Evolutionary conservation across 1,139 yeast species (phyloP).

Genomic region (Suhomyces terraborum): DNA sequence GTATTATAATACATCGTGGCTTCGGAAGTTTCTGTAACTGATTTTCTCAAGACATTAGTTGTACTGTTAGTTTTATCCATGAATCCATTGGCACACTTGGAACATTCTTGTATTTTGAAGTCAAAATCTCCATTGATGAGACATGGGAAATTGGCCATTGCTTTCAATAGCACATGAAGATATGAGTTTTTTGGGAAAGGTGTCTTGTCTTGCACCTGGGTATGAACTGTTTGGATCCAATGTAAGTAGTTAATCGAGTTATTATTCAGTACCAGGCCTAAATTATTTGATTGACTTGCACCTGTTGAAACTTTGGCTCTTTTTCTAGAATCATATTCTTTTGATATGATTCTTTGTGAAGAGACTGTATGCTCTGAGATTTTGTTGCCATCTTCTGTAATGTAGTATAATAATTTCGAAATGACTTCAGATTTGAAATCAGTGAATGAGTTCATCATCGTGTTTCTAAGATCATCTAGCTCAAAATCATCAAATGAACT

Average conservation of each 20-base stretch:
- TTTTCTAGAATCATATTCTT: neutral
- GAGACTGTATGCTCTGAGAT: neutral
- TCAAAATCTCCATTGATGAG: constrained; percentile 37
- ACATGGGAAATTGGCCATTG: constrained; percentile 50
- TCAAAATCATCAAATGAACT: constrained; percentile 24
- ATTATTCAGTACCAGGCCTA: constrained; percentile 3
- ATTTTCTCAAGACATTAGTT: constrained; percentile 27
- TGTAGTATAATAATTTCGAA: constrained; percentile 12
- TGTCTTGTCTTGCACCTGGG: neutral
- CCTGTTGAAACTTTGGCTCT: neutral
- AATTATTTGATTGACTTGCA: neutral
- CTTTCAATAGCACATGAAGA: constrained; percentile 35
- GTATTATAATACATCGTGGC: constrained; percentile 28
- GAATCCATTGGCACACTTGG: constrained; percentile 39
- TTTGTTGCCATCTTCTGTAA: constrained; percentile 6
- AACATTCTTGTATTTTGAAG: constrained; percentile 35
- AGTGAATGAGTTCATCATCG: constrained; percentile 10
- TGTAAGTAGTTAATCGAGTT: constrained; percentile 15
- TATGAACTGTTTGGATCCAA: constrained; percentile 31
- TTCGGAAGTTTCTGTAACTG: constrained; percentile 24
- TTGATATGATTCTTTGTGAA: neutral
- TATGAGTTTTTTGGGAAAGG: constrained; percentile 10
- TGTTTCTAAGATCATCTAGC: constrained; percentile 18
- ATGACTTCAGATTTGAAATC: constrained; percentile 12
- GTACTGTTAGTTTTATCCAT: constrained; percentile 25